phyloP scores from a whole-genome alignment of 2,329 filamentous ascomycete genomes.

The Pezicula carpinea region DNA sequence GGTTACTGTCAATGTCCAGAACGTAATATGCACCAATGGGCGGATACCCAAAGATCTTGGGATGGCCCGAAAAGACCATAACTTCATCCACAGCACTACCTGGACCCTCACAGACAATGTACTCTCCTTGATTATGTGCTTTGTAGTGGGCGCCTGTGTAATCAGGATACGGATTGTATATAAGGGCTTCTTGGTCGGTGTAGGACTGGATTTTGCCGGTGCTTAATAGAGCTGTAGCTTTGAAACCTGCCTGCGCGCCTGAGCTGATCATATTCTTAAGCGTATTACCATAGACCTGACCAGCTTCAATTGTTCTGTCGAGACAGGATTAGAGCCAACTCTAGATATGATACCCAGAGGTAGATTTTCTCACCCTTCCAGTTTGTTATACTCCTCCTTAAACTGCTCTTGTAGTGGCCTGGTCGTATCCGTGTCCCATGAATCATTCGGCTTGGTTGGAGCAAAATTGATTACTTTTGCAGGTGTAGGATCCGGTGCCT shows the following conservation, averaged over 20 bases:
- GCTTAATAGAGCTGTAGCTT: slow-evolving; percentile 27
- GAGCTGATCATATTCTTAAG: slow-evolving; percentile 41
- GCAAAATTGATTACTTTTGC: not conserved
- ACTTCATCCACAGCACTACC: slow-evolving; percentile 49
- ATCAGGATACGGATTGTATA: slow-evolving; percentile 67
- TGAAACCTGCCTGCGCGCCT: slow-evolving; percentile 25
- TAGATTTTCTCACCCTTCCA: slow-evolving; percentile 13
- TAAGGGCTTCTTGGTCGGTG: slow-evolving; percentile 43
- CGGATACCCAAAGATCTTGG: slow-evolving; percentile 53
- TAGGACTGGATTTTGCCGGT: slow-evolving; percentile 35
- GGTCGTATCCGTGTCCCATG: not conserved
- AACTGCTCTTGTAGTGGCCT: slow-evolving; percentile 15
- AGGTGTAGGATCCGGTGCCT: not conserved
- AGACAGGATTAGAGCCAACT: slow-evolving; percentile 5
- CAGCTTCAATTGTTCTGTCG: slow-evolving; percentile 39
- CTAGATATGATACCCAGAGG: slow-evolving; percentile 19
- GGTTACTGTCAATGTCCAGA: slow-evolving; percentile 54
- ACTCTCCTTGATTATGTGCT: slow-evolving; percentile 48
- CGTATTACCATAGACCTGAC: slow-evolving; percentile 54
- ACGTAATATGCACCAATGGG: slow-evolving; percentile 59
- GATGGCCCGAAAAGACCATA: slow-evolving; percentile 58
- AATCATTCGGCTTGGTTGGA: not conserved
- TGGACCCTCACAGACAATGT: slow-evolving; percentile 62
- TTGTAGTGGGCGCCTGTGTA: slow-evolving; percentile 63
- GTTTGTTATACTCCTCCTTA: slow-evolving; percentile 12